These are phyloP conservation scores for Calonectria naviculata DNA, from an alignment of 2,329 filamentous ascomycete genomes.

Conservation along the genomic window DNA sequence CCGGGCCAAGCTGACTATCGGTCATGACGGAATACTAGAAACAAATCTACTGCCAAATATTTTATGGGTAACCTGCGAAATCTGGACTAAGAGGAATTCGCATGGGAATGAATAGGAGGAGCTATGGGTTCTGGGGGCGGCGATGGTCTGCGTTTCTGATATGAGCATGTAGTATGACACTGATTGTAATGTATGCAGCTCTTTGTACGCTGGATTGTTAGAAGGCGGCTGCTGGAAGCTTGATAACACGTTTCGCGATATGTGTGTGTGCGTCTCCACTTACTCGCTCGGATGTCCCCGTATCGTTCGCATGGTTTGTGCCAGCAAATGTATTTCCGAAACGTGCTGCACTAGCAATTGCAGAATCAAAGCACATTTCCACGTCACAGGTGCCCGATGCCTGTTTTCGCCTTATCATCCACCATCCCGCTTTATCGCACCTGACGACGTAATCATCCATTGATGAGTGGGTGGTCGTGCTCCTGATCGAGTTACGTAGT, in stretches of 20 bases:
- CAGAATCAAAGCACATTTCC: not conserved
- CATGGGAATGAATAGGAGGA: constrained; percentile 27
- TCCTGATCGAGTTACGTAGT: constrained; percentile 11
- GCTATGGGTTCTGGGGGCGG: constrained; percentile 25
- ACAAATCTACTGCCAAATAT: constrained; percentile 22
- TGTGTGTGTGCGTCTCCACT: constrained; percentile 25
- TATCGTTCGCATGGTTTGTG: constrained; percentile 3
- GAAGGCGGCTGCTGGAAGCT: constrained; percentile 37
- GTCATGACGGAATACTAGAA: constrained; percentile 29
- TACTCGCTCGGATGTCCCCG: not conserved
- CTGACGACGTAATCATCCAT: constrained; percentile 11
- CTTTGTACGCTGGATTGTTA: constrained; percentile 36
- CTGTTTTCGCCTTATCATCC: constrained; percentile 17
- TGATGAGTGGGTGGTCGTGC: constrained; percentile 30
- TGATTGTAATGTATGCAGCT: constrained; percentile 34
- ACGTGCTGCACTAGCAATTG: not conserved
- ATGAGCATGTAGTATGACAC: constrained; percentile 32
- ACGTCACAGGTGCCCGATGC: constrained; percentile 13
- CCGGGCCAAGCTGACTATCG: constrained; percentile 35
- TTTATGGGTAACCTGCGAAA: constrained; percentile 21
- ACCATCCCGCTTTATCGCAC: not conserved
- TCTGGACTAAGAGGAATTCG: constrained; percentile 19
- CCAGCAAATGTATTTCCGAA: not conserved
- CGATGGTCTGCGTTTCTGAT: constrained; percentile 23
- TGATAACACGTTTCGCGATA: constrained; percentile 42